These are phyloP conservation scores for Spiraea crenata DNA, from an alignment of 331 rosid species.

Conservation along the genomic window DNA sequence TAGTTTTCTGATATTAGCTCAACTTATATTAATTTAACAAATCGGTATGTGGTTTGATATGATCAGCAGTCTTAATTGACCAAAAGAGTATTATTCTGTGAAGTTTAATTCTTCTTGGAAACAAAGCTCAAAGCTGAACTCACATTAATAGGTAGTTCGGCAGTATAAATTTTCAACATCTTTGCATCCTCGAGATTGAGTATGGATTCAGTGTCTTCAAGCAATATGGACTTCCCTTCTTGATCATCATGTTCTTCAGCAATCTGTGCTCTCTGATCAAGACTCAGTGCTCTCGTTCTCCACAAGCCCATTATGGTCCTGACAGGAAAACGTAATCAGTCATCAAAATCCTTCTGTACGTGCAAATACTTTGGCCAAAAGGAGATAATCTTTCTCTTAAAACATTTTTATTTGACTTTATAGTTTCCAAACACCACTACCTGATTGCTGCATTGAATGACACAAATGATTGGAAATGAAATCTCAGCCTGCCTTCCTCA, in stretches of 20 bases:
- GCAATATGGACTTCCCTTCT: slow-evolving; percentile 43
- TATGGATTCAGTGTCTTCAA: slow-evolving; percentile 45
- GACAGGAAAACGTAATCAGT: slow-evolving; percentile 9
- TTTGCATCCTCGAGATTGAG: slow-evolving; percentile 48
- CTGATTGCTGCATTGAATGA: slow-evolving; percentile 69
- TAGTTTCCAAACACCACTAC: slow-evolving; percentile 31
- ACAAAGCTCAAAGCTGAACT: slow-evolving; percentile 16
- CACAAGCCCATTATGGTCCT: slow-evolving; percentile 81
- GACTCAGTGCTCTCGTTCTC: slow-evolving; percentile 60
- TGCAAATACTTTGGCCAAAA: not conserved
- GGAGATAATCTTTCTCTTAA: not conserved
- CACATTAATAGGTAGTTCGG: slow-evolving; percentile 63
- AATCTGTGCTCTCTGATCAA: slow-evolving; percentile 51
- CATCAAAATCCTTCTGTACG: not conserved
- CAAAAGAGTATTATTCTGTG: not conserved
- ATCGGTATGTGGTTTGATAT: not conserved
- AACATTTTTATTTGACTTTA: not conserved
- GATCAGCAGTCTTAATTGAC: not conserved
- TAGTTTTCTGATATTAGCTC: not conserved
- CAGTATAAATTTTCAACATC: slow-evolving; percentile 56
- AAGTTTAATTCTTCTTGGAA: not conserved
- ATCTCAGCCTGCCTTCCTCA: slow-evolving; percentile 85
- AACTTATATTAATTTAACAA: not conserved
- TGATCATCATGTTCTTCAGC: slow-evolving; percentile 55
- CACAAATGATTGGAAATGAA: slow-evolving; percentile 80